Evolutionary conservation across 2,329 filamentous ascomycete species (phyloP), one percentile per base, ranked within the genome.

Genomic region (Phyllosticta citrichinensis): DNA sequence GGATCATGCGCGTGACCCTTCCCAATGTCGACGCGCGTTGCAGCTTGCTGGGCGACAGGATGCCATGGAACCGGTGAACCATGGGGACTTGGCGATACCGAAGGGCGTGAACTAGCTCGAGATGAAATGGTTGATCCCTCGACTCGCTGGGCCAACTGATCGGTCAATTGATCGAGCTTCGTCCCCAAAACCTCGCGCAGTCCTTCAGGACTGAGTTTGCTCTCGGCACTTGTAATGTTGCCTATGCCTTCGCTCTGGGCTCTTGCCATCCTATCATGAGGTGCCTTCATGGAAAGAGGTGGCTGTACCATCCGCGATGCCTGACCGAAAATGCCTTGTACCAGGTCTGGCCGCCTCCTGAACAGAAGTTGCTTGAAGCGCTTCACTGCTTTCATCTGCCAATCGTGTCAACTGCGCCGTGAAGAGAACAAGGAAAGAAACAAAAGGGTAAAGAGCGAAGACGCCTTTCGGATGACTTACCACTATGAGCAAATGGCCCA

Each of bases 371-470:
- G 78, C 72, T 95, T 97, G 79, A 97, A 97, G 62, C 88, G 89
- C 64, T 87, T 86, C 51, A 95, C 93, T 3, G 92, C 94, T 83
- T 90, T 94, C 80, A 97, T 88, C 87, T 91, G n/a, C 22, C 20
- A 11, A 57, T 12, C 14, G 12, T 33, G 27, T 55, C 56, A 57
- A 53, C 27, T 33, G 17, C 30, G 9, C 40, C 6, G 27, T 2
- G 9, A 8, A 6, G 27, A 30, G 27, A 30, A 30, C 6, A 10
- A 30, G 5, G 11, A 14, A 51, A 51, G 33, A 52, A 2, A 54
- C 9, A 14, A 11, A 24, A 19, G 20, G 24, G 55, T 50, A 17
- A 58, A 47, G 1, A n/a, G 40, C n/a, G n/a, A 47, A n/a, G 14
- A n/a, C 40, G 19, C 19, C 17, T 17, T 19, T 20, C 27, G 5